These are phyloP conservation scores for Suillus plorans DNA, from an alignment of 768 basidiomycete genomes.

Conservation along the genomic window DNA sequence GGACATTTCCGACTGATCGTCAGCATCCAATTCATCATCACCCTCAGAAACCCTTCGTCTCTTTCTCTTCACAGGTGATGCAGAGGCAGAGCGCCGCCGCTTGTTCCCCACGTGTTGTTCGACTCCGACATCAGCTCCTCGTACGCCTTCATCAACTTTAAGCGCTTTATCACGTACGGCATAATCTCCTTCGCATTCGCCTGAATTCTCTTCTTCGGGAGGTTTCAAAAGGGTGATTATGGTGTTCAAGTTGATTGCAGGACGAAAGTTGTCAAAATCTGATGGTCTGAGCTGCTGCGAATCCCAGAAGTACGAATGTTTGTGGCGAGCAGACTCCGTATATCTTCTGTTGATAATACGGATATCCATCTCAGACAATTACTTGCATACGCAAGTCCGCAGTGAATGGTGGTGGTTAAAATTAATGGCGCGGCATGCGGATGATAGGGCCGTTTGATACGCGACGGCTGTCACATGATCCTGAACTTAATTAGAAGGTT, in stretches of 20 bases:
- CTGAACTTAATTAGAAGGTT: no score
- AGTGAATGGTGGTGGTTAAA: constrained; percentile 2
- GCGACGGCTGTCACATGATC: background rate
- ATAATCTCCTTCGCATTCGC: background rate
- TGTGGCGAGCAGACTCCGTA: constrained; percentile 28
- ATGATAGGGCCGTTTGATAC: background rate
- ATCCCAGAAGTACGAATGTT: constrained; percentile 25
- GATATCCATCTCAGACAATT: constrained; percentile 4
- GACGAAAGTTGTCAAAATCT: constrained; percentile 21
- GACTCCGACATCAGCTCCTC: background rate
- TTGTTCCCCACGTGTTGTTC: constrained; percentile 13
- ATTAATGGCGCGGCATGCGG: background rate
- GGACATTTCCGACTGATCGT: background rate
- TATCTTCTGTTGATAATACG: constrained; percentile 18
- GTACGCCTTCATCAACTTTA: background rate
- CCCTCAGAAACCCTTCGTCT: constrained; percentile 9
- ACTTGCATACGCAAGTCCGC: background rate
- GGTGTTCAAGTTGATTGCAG: constrained; percentile 29
- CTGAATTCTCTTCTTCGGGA: background rate
- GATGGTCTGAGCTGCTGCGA: constrained; percentile 11
- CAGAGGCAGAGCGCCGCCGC: constrained; percentile 16
- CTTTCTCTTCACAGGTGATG: constrained; percentile 15
- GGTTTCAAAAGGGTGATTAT: constrained; percentile 23
- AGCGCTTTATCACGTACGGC: background rate
- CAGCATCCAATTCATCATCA: background rate